Evolutionary conservation across 331 rosid species (phyloP).

Genomic region (Acacia concinna): DNA sequence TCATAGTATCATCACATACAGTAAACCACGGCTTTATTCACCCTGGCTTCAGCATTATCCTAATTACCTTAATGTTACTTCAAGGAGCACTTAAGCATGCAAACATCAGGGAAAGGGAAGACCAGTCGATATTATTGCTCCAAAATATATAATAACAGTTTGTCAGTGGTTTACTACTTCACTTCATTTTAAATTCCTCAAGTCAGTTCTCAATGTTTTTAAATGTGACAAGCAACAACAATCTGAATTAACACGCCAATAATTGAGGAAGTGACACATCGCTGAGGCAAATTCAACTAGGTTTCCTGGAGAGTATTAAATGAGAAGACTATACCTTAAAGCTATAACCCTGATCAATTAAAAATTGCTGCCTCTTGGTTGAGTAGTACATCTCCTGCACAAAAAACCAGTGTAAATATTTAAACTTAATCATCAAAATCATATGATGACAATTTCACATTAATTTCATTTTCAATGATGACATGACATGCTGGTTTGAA

Average conservation of each 20-base stretch:
- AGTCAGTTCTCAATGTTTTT: background rate
- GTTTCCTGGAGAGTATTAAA: constrained; percentile 11
- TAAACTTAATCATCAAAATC: constrained; percentile 21
- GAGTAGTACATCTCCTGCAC: constrained; percentile 97
- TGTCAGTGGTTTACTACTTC: background rate
- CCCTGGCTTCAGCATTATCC: background rate
- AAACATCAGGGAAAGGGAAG: constrained; percentile 12
- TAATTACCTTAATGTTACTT: constrained; percentile 8
- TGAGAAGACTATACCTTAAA: constrained; percentile 66
- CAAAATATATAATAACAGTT: background rate
- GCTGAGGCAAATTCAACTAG: constrained; percentile 21
- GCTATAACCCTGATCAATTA: constrained; percentile 99
- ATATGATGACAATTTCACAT: constrained; percentile 8
- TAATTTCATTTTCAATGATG: constrained; percentile 24
- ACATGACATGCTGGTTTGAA: constrained; percentile 19
- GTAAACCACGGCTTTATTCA: constrained; percentile 16
- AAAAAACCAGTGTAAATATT: constrained; percentile 22
- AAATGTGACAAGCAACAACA: constrained; percentile 3
- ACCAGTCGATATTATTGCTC: background rate
- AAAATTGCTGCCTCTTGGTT: constrained; percentile 94
- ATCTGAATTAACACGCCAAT: constrained; percentile 6
- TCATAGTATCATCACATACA: constrained; percentile 11
- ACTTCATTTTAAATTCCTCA: constrained; percentile 18
- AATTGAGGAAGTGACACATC: constrained; percentile 1
- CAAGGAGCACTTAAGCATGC: constrained; percentile 10